Conservation (phyloP, 495 filamentous ascomycete genomes). For the Podospora australis region DNA sequence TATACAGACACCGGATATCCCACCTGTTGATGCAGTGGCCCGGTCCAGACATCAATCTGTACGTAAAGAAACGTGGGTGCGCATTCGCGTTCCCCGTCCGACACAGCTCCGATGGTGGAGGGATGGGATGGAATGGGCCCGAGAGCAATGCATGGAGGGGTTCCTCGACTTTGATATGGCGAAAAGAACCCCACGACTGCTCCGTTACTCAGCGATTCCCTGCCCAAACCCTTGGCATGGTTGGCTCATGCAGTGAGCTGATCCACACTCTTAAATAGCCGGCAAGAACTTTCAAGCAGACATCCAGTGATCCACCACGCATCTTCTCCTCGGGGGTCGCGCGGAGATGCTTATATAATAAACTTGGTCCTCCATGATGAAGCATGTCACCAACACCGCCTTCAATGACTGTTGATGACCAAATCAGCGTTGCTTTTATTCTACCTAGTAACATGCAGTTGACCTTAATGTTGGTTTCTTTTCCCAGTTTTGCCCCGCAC, state of each 20-base stretch:
- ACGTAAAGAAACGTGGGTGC: not conserved
- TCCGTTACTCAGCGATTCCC: no score
- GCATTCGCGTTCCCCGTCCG: not conserved
- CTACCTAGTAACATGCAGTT: not conserved
- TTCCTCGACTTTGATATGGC: no score
- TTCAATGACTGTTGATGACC: not conserved
- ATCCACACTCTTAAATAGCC: constrained; percentile 11
- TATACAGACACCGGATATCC: no score
- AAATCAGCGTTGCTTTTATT: not conserved
- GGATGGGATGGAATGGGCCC: no score
- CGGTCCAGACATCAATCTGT: not conserved
- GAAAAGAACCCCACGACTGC: not conserved
- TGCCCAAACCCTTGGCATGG: constrained; percentile 5
- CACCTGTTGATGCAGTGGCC: not conserved
- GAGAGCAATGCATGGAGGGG: no score
- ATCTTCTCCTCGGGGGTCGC: constrained; percentile 7
- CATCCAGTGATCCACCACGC: not conserved
- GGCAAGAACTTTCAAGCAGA: no score
- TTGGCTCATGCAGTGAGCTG: constrained; percentile 5
- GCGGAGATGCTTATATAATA: constrained; percentile 5
- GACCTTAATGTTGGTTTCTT: no score
- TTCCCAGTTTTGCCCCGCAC: no score
- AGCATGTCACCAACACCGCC: not conserved
- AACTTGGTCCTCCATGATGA: not conserved
- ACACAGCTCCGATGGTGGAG: constrained; percentile 4